Base-by-base conservation (phyloP, 2,329 filamentous ascomycete genomes). In the Anisogramma anomala region DNA sequence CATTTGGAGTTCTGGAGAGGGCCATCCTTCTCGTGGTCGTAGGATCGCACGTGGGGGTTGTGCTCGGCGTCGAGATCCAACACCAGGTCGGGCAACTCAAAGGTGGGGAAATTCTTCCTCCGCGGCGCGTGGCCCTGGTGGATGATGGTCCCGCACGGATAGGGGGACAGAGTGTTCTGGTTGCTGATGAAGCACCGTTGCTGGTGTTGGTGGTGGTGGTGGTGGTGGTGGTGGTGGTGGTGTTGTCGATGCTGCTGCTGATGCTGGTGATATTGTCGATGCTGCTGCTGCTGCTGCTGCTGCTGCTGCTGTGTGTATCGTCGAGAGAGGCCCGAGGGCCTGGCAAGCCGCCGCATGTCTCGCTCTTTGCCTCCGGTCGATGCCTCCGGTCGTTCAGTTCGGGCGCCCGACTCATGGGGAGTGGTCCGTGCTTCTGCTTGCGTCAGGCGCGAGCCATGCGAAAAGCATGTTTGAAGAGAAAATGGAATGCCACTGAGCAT, bases 41-140 rank as follows among this genome's bases (percentile, higher is more conserved):
- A 65, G 2, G 55, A 51, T 20, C 69, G 66, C 28, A 74, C 68
- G 34, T 59, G 53, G 1, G 51, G 56, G 47, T 52, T 65, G 15
- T 65, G 60, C 45, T 67, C 62, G 33, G 67, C 66, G 48, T 75
- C 72, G 28, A 77, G 66, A 43, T 76, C 69, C 28, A 76, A 59
- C 3, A 74, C 52, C 9, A 68, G 47, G 14, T 60, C 40, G 10
- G 66, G 61, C 30, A 69, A 55, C 18, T 66, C 52, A 46, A 65
- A 64, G 20, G 10, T n/a, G 6, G 39, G 25, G 8, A 22, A 18
- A 9, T n/a, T 36, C 9, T 14, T 30, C 10, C 23, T 35, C 10
- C 10, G 19, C 10, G 13, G 13, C 8, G 10, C 20, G 6, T 8
- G 17, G 8, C 27, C 27, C 4, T 8, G 6, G 1, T 3, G 14